Evolutionary conservation across 345 rosid genomes (phyloP), one percentile per base, ranked within the genome.

Genomic region (Populus nigra): DNA sequence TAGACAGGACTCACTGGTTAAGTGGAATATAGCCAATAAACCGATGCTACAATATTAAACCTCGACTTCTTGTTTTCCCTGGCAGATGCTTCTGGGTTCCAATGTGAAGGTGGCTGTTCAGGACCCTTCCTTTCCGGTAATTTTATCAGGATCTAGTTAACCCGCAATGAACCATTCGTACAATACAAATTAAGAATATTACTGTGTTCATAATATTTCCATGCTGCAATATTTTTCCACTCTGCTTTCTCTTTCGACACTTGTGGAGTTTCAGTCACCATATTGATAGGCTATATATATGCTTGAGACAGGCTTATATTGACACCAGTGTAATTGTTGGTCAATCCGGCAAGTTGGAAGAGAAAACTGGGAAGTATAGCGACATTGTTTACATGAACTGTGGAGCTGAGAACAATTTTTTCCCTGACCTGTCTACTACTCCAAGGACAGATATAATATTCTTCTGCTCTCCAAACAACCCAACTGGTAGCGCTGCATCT

Each of bases 401-500:
- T 76, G 77, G 79, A 1, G 87, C 88, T 47, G 77, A 90, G 47
- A 92, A 88, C 63, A 84, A 83, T 49, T 94, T 92, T 78, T 92
- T 94, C 72, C 98, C 98, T 4, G 89, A 92, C 71, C 74, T 94
- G 76, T 31, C 84, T 11, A 79, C 72, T 20, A 85, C 86, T 22
- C 73, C 90, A 66, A 88, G 90, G 62, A 91, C 96, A 33, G 92
- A 94, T 82, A 82, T 91, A 67, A 94, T 92, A 76, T 94, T 94
- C 93, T 91, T 92, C 78, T 94, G 97, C 76, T 94, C 97, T 69
- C 98, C 97, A 53, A 94, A 91, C 81, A 94, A 94, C 80, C 98
- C 97, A 2, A 94, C 98, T 29, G 97, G 96, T 29, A 77, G 89
- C 36, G 96, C 89, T 0, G 96, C 97, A 1, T 69, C 98, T 0